Conservation (phyloP, 1,139 yeast species). For the Suhomyces coccinellae region DNA sequence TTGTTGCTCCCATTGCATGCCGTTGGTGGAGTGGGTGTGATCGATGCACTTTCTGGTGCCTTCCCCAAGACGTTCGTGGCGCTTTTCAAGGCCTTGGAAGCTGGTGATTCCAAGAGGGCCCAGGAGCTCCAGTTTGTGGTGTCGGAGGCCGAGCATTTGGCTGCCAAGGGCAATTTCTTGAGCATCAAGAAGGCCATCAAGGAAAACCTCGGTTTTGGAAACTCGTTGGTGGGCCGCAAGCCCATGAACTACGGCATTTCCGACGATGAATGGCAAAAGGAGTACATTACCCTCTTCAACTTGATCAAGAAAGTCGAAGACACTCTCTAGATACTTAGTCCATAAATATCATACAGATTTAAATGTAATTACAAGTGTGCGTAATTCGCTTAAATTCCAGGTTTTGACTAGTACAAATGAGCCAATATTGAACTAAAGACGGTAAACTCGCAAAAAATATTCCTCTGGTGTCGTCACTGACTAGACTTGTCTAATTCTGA, state of each 20-base stretch:
- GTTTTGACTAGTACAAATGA: no score
- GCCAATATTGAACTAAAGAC: no score
- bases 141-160: slow-evolving; percentile 24
- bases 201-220: slow-evolving; percentile 40
- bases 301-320: slow-evolving; percentile 14
- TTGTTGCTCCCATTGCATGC: slow-evolving; percentile 26
- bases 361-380: no score
- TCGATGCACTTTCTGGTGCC: slow-evolving; percentile 38
- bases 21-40: slow-evolving; percentile 25
- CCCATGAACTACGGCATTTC: slow-evolving; percentile 14
- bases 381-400: no score
- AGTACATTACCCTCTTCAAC: slow-evolving; percentile 8
- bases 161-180: slow-evolving; percentile 23
- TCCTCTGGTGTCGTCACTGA: no score
- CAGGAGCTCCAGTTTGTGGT: slow-evolving; percentile 21
- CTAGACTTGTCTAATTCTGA: no score
- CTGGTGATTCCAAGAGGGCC: slow-evolving; percentile 20
- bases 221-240: slow-evolving; percentile 25
- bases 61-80: slow-evolving; percentile 42
- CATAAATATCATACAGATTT: not conserved
- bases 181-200: slow-evolving; percentile 33
- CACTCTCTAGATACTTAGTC: slow-evolving; percentile 1
- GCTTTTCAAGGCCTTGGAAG: slow-evolving; percentile 20
- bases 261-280: slow-evolving; percentile 10
- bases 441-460: no score